Percentiles rank a stretch among this genome's conserved stretches.
Conservation (phyloP, 2,329 filamentous ascomycete genomes). For the Monosporascus sp. region DNA sequence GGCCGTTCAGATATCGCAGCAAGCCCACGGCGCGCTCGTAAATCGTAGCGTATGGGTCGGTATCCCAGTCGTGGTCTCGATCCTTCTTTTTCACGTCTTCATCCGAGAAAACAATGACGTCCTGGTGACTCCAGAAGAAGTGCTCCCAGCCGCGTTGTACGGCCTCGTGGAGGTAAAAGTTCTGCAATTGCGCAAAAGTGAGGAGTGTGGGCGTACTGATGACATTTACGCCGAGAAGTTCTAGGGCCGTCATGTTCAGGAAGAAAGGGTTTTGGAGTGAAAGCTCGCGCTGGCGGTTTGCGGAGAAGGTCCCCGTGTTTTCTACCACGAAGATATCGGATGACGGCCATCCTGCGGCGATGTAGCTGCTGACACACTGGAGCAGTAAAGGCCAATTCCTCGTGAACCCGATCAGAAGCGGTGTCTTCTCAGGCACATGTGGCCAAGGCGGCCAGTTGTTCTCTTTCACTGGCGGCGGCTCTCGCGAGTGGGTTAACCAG, state of each 20-base stretch:
- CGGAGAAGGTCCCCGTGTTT: slow-evolving; percentile 48
- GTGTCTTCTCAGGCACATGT: slow-evolving; percentile 31
- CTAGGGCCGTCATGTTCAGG: slow-evolving; percentile 45
- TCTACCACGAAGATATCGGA: slow-evolving; percentile 50
- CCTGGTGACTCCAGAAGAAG: slow-evolving; percentile 48
- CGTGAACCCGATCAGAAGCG: slow-evolving; percentile 47
- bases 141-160: slow-evolving; percentile 35
- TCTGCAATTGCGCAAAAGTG: slow-evolving; percentile 45
- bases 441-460: slow-evolving; percentile 29
- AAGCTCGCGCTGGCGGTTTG: slow-evolving; percentile 39
- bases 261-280: slow-evolving; percentile 49
- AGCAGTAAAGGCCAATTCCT: slow-evolving; percentile 47
- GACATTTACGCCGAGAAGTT: slow-evolving; percentile 44
- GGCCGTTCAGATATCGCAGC: slow-evolving; percentile 26
- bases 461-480: slow-evolving; percentile 22
- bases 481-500: slow-evolving; percentile 25
- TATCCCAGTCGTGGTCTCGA: slow-evolving; percentile 29
- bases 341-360: slow-evolving; percentile 50
- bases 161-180: slow-evolving; percentile 39
- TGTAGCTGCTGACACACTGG: slow-evolving; percentile 48
- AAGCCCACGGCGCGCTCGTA: slow-evolving; percentile 29
- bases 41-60: slow-evolving; percentile 29
- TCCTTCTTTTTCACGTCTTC: slow-evolving; percentile 33
- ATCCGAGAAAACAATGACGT: slow-evolving; percentile 37
- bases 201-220: slow-evolving; percentile 42